Evolutionary conservation across 163 green algal genomes (phyloP).

Genomic region (Chlamydomonas reinhardtii): DNA sequence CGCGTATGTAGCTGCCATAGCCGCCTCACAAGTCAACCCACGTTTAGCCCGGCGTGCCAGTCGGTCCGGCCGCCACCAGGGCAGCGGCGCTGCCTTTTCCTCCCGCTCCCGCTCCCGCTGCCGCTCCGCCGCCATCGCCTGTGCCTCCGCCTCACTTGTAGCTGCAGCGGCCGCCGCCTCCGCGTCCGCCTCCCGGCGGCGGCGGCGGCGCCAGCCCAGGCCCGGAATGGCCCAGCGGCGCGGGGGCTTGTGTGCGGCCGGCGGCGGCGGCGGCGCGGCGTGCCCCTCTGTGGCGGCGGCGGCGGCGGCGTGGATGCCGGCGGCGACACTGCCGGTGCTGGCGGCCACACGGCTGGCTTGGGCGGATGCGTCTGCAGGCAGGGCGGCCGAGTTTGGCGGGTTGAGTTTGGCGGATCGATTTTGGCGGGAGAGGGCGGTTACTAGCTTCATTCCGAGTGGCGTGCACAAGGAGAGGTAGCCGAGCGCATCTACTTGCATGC

Average conservation of each 20-base stretch:
- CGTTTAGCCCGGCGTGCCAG: neutral
- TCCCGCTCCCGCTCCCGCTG: neutral
- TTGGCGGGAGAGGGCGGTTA: no score
- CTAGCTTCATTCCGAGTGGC: no score
- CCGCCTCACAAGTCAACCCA: no score
- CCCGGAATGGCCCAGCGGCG: neutral
- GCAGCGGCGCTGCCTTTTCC: no score
- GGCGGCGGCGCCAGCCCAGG: neutral
- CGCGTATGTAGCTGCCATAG: no score
- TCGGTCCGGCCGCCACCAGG: conserved; percentile 18
- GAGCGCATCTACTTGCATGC: no score
- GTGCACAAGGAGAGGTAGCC: no score
- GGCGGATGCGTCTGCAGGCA: neutral
- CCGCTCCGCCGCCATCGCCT: neutral
- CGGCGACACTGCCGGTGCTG: conserved; percentile 16
- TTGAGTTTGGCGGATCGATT: no score
- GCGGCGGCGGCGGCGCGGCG: neutral
- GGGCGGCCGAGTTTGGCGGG: no score
- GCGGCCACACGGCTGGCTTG: neutral
- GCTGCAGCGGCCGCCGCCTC: neutral
- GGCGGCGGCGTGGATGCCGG: conserved; percentile 2
- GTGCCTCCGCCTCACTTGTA: neutral
- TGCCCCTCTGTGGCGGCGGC: neutral
- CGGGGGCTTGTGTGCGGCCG: neutral
- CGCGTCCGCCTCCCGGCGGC: neutral